These are phyloP conservation scores for Heritiera fomes DNA, from an alignment of 345 rosid genomes.

Conservation along the genomic window DNA sequence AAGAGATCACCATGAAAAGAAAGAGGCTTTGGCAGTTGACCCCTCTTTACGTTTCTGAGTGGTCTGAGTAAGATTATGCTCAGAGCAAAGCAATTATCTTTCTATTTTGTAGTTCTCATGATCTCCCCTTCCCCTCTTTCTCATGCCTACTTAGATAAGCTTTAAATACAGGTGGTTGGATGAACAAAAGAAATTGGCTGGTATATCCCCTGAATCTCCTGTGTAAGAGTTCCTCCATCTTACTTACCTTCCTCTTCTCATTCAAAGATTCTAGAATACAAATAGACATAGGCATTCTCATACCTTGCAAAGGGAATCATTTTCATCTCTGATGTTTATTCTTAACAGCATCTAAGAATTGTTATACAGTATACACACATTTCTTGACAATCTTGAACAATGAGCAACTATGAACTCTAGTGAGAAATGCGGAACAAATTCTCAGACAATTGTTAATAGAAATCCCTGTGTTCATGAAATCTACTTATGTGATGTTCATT, in stretches of 20 bases:
- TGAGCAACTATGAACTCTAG: neutral
- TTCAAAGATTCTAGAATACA: neutral
- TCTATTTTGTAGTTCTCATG: neutral
- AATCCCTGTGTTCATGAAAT: neutral
- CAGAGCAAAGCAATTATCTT: neutral
- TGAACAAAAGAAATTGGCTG: constrained; percentile 85
- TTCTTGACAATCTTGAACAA: neutral
- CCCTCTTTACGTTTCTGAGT: constrained; percentile 61
- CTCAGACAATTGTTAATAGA: too few species aligned
- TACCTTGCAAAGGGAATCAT: neutral
- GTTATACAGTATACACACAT: neutral
- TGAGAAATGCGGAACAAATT: neutral
- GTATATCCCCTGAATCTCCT: constrained; percentile 78
- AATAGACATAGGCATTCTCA: neutral
- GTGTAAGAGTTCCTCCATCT: constrained; percentile 53
- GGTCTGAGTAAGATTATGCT: constrained; percentile 69
- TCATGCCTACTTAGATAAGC: constrained; percentile 8
- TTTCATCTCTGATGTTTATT: neutral
- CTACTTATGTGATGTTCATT: constrained; percentile 16
- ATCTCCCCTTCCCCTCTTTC: neutral
- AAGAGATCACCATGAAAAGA: constrained; percentile 48
- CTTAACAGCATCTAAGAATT: neutral
- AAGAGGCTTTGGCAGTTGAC: constrained; percentile 85
- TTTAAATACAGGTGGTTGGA: constrained; percentile 64
- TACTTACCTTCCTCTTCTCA: constrained; percentile 4